Evolutionary conservation across 805 yeast genomes (phyloP).

Genomic region (Saccharomycopsis fermentans): DNA sequence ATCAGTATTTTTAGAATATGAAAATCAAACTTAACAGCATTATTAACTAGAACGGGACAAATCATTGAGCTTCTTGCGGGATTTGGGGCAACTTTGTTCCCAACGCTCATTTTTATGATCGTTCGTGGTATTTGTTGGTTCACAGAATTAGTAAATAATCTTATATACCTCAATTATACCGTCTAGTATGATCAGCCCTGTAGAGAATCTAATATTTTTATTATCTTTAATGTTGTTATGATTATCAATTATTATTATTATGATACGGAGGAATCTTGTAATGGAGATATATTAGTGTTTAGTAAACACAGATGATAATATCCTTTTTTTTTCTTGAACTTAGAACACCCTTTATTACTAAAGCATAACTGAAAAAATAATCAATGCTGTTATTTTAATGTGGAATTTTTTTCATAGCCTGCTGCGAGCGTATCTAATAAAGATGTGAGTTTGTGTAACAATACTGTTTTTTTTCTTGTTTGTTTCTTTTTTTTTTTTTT

Average conservation of each 20-base stretch:
- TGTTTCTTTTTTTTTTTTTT: neutral
- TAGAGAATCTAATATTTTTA: constrained; percentile 17
- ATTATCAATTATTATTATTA: neutral
- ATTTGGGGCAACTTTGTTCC: neutral
- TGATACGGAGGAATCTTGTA: no score
- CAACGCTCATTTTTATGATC: constrained; percentile 2
- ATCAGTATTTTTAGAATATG: neutral
- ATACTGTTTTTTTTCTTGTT: neutral
- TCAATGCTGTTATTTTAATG: no score
- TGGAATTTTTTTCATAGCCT: neutral
- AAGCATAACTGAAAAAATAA: neutral
- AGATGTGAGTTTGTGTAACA: neutral
- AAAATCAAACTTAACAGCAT: constrained; percentile 1
- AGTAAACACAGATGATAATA: neutral
- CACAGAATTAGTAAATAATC: no score
- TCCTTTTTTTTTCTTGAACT: neutral
- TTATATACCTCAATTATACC: no score
- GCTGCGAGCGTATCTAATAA: neutral
- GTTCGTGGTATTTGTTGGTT: constrained; percentile 3
- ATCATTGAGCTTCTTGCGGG: neutral
- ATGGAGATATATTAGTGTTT: no score
- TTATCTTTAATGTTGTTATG: neutral
- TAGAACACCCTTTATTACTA: neutral
- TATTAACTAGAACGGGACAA: constrained; percentile 3
- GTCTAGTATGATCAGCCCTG: constrained; percentile 27